These are phyloP conservation scores for Exidia glandulosa DNA, from an alignment of 768 basidiomycete species.

Conservation along the genomic window DNA sequence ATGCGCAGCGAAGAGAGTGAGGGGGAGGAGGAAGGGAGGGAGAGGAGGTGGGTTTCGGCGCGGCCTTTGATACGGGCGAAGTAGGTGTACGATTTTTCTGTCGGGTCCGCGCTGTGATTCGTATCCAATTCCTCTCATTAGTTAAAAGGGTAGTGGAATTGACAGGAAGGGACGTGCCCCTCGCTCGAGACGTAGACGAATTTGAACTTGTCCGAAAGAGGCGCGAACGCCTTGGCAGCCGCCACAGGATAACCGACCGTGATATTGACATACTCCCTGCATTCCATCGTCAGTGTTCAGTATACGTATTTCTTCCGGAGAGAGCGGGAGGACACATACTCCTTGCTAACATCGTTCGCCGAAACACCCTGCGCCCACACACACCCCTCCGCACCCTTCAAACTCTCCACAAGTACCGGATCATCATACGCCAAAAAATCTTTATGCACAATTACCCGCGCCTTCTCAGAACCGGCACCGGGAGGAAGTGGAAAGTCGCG, in stretches of 20 bases:
- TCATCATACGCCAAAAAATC: constrained; percentile 26
- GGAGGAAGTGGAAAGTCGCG: constrained; percentile 11
- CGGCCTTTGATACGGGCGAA: constrained; percentile 19
- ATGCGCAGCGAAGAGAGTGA: constrained; percentile 12
- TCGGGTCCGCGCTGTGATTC: constrained; percentile 14
- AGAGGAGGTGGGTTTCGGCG: constrained; percentile 13
- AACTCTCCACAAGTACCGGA: constrained; percentile 15
- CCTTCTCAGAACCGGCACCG: constrained; percentile 16
- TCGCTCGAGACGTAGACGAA: constrained; percentile 23
- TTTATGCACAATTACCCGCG: constrained; percentile 19
- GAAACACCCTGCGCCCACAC: constrained; percentile 27
- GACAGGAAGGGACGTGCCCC: constrained; percentile 8
- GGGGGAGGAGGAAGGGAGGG: not conserved
- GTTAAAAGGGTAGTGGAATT: not conserved
- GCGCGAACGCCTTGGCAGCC: constrained; percentile 15
- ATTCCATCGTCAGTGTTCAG: not conserved
- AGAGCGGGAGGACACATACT: constrained; percentile 9
- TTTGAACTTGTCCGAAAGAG: constrained; percentile 5
- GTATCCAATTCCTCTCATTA: not conserved
- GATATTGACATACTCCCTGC: constrained; percentile 16
- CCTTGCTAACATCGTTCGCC: constrained; percentile 14
- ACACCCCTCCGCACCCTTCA: constrained; percentile 25
- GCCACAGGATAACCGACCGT: constrained; percentile 19
- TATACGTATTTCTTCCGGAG: not conserved
- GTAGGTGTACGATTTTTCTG: constrained; percentile 11